Evolutionary conservation across 2,329 filamentous ascomycete species (phyloP), one percentile per base, ranked within the genome.

Genomic region (Cladosporium velox): DNA sequence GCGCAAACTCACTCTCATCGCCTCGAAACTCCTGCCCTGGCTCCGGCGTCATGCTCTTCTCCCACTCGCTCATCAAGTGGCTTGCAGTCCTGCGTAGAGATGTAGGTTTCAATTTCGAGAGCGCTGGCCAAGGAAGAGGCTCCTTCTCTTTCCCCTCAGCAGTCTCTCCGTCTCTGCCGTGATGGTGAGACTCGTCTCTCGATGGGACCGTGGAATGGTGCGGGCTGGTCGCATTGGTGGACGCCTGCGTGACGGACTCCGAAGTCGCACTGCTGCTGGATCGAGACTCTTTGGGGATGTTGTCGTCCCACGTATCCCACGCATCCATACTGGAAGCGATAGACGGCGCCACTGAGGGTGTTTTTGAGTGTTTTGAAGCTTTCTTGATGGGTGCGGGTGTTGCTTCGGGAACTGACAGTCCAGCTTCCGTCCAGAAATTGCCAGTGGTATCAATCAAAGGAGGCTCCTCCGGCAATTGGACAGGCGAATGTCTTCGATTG

Each of bases 21-120:
- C 64, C 64, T 34, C 47, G 59, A 24, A 65, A 65, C 57, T 65
- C 64, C 47, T 65, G 55, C n/a, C 64, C 64, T 11, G 64, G 64
- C 57, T 65, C 64, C 10, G 64, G 64, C 32, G 64, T 87, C 15
- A 93, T 81, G 70, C 87, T 91, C 77, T 88, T 91, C 80, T 98
- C 94, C 91, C 92, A 96, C 75, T 97, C 93, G 70, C 89, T 90
- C 87, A 97, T 92, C 66, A 97, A 83, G 68, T 90, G 91, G 41
- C 89, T 91, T n/a, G 93, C 91, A 0, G 91, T 94, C 44, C 88
- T 86, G 76, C 92, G 91, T 71, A 97, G 81, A 72, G 92, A 93
- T 71, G 88, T 88, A 0, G 93, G 91, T 10, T 87, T 86, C 51
- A 93, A 80, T 69, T 89, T 88, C 75, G 88, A 89, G 65, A 96